Base-by-base conservation (phyloP, 164 flowering plant genomes). In the Aristolochia fimbriata region DNA sequence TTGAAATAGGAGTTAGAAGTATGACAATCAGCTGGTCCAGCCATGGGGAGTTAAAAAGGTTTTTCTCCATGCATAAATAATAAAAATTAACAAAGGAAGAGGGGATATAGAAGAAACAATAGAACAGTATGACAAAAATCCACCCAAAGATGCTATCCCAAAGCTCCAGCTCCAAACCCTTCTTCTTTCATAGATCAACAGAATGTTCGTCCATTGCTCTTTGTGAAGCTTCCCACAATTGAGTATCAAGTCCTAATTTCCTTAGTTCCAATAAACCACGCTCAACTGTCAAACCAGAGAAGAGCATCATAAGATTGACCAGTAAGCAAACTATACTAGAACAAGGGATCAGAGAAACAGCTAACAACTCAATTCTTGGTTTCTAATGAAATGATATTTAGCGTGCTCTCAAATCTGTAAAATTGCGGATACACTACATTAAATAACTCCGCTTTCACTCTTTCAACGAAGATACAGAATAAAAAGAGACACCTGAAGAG, bases 181-280 rank as follows among this genome's bases (percentile, higher is more conserved):
- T 23, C 27, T n/a, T 22, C 22, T 52, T 10, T 52, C 22, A 52
- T 17, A 52, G 56, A 52, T 52, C 30, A 52, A 52, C 23, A 1
- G 56, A 52, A 15, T 22, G 15, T 27, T 27, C 30, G 15, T 64
- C 55, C 15, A 49, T 20, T 30, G 25, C 71, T 67, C 65, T 79
- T 31, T 96, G 93, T 51, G 91, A 76, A 47, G 65, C 85, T 70
- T 80, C 80, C 98, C 98, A 92, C 47, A 92, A 65, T 63, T 77
- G 85, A 49, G 68, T 69, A 71, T 92, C 97, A 47, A 92, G 72
- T 20, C 85, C 89, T 19, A 92, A 60, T 75, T 84, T 92, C 82
- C 73, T 76, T 20, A 92, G 74, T 78, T 92, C 98, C 63, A 73
- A 13, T n/a, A 92, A 74, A 6, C 98, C 96, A 0, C 86, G 76